phyloP scores from a whole-genome alignment of 2,329 filamentous ascomycete species.

The Coniochaeta sp. region DNA sequence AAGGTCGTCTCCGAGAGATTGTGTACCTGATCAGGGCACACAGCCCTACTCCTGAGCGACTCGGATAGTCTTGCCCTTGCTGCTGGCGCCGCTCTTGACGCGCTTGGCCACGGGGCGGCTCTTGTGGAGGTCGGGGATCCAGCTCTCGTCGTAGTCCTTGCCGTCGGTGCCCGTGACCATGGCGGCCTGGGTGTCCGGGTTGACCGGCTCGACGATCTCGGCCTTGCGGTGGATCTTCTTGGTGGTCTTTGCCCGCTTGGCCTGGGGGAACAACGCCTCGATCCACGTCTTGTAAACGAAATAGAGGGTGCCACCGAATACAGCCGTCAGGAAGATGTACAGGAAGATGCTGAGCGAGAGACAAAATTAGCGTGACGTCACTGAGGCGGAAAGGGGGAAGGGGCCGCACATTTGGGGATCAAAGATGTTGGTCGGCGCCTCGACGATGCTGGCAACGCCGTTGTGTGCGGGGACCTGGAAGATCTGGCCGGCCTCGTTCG shows the following conservation, averaged over 20 bases:
- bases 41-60: neutral
- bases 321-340: constrained; percentile 78
- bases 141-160: constrained; percentile 81
- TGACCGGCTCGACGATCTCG: constrained; percentile 49
- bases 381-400: constrained; percentile 33
- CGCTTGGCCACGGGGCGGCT: constrained; percentile 71
- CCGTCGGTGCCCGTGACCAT: constrained; percentile 54
- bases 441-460: constrained; percentile 77
- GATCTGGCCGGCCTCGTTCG: constrained; percentile 56
- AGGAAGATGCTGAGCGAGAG: constrained; percentile 72
- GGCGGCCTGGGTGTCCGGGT: constrained; percentile 63
- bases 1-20: no score
- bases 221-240: constrained; percentile 60
- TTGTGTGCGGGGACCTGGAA: constrained; percentile 77
- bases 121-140: constrained; percentile 87
- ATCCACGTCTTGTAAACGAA: constrained; percentile 99
- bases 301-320: constrained; percentile 76
- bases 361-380: constrained; percentile 2
- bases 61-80: constrained; percentile 5
- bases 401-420: constrained; percentile 86
- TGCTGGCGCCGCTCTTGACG: constrained; percentile 50
- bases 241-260: constrained; percentile 56
- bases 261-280: constrained; percentile 89
- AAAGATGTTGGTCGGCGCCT: constrained; percentile 83
- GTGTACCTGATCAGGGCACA: neutral